phyloP scores from a whole-genome alignment of 352 stramenopile species.

The Globisporangium spiculum region DNA sequence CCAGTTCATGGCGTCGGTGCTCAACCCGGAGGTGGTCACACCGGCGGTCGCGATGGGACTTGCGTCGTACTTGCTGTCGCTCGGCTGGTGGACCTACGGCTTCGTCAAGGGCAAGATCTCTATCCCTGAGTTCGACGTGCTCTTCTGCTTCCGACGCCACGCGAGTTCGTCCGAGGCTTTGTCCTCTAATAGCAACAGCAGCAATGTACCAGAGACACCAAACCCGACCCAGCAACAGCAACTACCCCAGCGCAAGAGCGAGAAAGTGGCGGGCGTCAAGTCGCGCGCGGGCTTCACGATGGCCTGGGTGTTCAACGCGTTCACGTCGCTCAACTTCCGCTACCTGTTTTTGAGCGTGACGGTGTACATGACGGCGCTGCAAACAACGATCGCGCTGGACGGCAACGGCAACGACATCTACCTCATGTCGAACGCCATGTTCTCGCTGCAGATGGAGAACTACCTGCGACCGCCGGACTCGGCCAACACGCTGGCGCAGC shows the following conservation, averaged over 20 bases:
- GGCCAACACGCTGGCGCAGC: constrained; percentile 9
- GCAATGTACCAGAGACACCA: not conserved
- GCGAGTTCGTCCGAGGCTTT: constrained; percentile 2
- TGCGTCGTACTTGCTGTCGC: constrained; percentile 37
- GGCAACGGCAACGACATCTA: constrained; percentile 54
- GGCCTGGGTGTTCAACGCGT: constrained; percentile 38
- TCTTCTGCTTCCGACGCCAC: constrained; percentile 37
- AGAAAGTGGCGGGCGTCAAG: constrained; percentile 2
- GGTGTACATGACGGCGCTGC: constrained; percentile 31
- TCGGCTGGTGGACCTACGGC: constrained; percentile 42
- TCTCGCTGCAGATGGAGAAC: constrained; percentile 49
- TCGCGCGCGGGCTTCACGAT: constrained; percentile 19
- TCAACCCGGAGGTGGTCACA: constrained; percentile 56
- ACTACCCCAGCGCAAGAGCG: constrained; percentile 5
- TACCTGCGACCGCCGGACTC: constrained; percentile 44
- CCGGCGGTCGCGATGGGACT: constrained; percentile 42
- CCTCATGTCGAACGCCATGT: constrained; percentile 71
- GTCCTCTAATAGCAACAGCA: not conserved
- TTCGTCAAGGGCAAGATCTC: constrained; percentile 45
- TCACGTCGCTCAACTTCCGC: constrained; percentile 28
- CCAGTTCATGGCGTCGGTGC: constrained; percentile 54
- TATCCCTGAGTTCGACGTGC: constrained; percentile 44
- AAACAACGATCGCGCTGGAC: constrained; percentile 41
- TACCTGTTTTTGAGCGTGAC: constrained; percentile 24
- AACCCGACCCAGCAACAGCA: not conserved